Evolutionary conservation across 169 alveolate genomes (phyloP).

Genomic region (Theileria luwenshuni): DNA sequence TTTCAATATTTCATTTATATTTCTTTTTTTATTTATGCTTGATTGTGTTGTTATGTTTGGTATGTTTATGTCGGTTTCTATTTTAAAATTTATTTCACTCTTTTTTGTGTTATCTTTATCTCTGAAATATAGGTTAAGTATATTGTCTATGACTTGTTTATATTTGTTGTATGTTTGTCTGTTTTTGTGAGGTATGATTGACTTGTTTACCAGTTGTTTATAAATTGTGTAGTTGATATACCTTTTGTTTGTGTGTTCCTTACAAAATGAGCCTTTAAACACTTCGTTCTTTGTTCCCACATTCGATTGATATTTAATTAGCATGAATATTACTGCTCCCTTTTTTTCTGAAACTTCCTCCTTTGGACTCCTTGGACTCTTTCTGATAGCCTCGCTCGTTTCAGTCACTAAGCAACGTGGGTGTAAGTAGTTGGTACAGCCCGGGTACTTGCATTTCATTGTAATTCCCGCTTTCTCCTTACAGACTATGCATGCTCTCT

Average conservation of each 20-base stretch:
- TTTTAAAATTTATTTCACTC: neutral
- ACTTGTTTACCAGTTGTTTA: conserved; percentile 12
- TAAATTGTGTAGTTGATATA: conserved; percentile 8
- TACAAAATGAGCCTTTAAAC: conserved; percentile 50
- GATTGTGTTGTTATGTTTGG: neutral
- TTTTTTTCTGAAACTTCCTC: neutral
- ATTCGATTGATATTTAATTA: neutral
- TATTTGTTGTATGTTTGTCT: conserved; percentile 4
- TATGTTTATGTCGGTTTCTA: neutral
- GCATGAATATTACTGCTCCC: conserved; percentile 20
- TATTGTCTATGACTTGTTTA: neutral
- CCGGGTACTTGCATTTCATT: conserved; percentile 18
- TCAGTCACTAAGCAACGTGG: neutral
- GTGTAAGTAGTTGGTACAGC: conserved; percentile 33
- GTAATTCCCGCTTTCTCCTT: conserved; percentile 20
- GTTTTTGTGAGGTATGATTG: neutral
- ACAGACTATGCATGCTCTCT: conserved; percentile 31
- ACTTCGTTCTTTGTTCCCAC: conserved; percentile 12
- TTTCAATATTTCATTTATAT: neutral
- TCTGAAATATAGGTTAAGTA: neutral
- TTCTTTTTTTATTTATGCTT: neutral
- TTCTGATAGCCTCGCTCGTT: neutral
- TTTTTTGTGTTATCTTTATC: no score
- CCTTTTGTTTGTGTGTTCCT: conserved; percentile 23
- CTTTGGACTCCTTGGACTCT: neutral